These are phyloP conservation scores for Metschnikowia chrysomelidarum DNA, from an alignment of 805 yeast species.

Conservation along the genomic window DNA sequence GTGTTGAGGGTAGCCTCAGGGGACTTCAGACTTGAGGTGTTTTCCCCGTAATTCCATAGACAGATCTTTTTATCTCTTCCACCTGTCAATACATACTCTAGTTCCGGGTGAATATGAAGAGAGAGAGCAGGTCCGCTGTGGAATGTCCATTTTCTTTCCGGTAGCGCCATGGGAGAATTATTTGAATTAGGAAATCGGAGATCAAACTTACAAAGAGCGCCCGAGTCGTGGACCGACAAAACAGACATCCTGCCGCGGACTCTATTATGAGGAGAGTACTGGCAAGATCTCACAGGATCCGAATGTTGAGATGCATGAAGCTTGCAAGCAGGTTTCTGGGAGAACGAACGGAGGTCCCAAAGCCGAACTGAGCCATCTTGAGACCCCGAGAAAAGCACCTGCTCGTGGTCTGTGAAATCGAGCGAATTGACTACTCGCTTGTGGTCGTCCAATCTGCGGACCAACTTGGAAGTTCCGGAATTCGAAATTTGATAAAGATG, in stretches of 20 bases:
- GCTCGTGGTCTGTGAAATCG: conserved; percentile 30
- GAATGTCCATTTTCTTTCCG: conserved; percentile 79
- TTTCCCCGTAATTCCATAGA: conserved; percentile 58
- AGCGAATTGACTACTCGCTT: conserved; percentile 42
- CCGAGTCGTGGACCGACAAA: conserved; percentile 85
- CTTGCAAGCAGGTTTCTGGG: conserved; percentile 47
- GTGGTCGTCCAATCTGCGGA: conserved; percentile 36
- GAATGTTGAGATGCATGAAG: conserved; percentile 54
- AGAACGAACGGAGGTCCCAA: conserved; percentile 63
- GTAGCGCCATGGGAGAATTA: conserved; percentile 28
- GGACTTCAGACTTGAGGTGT: conserved; percentile 20
- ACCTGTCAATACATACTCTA: conserved; percentile 82
- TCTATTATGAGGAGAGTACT: conserved; percentile 51
- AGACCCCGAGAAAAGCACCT: conserved; percentile 52
- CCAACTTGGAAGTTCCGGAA: conserved; percentile 32
- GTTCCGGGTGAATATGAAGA: conserved; percentile 82
- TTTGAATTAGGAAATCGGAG: conserved; percentile 42
- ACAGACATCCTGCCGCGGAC: conserved; percentile 42
- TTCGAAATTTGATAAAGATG: conserved; percentile 30
- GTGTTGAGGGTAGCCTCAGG: conserved; percentile 76
- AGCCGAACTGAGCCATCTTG: conserved; percentile 77
- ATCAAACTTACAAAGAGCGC: conserved; percentile 85
- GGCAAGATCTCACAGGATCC: conserved; percentile 65
- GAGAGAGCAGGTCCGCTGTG: conserved; percentile 91
- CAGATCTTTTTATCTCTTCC: conserved; percentile 87